Evolutionary conservation across 2,329 filamentous ascomycete species (phyloP), one percentile per base, ranked within the genome.

Genomic region (Pseudogymnoascus sp.): DNA sequence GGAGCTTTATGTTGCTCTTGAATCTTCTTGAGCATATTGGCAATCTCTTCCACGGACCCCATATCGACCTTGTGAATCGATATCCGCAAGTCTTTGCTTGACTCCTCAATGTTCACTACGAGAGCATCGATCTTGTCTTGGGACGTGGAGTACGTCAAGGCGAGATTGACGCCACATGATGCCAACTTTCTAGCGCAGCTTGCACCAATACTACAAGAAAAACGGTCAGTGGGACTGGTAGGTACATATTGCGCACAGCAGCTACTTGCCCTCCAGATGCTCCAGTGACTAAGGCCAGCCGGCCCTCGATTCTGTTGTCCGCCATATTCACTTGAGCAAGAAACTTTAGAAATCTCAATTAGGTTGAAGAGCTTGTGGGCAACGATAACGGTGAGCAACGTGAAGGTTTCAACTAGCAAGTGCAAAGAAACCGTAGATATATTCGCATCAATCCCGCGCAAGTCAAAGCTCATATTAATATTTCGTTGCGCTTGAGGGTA

Each of bases 51-150:
- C 3, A 78, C 74, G 6, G 76, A 76, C 13, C 75, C 76, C 61
- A 86, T 78, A 65, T 88, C 82, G 13, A 82, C 79, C 65, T 80
- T 74, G 70, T 87, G 82, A 3, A 74, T 72, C 0, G 79, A 79
- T 61, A 85, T 76, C 28, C 68, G 70, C 30, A 77, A 70, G 30
- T 64, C 67, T 21, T 67, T 65, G 18, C 70, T 65, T 15, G 68
- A 66, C 63, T 69, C 60, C 59, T 70, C 70, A 59, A 82, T 70
- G 28, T 76, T 72, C 2, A 69, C 56, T 8, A 77, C 71, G 5
- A 85, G 72, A 1, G 68, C 65, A 13, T 76, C 74, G 26, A 83
- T 74, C 30, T 75, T 71, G 3, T 73, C 70, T 58, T 76, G 69
- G 68, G 78, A 81, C 52, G 75, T 77, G 21, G 79, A 79, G 70